These are phyloP conservation scores for Sphaerobolus stellatus DNA, from an alignment of 1,284 basidiomycete species.

Conservation along the genomic window DNA sequence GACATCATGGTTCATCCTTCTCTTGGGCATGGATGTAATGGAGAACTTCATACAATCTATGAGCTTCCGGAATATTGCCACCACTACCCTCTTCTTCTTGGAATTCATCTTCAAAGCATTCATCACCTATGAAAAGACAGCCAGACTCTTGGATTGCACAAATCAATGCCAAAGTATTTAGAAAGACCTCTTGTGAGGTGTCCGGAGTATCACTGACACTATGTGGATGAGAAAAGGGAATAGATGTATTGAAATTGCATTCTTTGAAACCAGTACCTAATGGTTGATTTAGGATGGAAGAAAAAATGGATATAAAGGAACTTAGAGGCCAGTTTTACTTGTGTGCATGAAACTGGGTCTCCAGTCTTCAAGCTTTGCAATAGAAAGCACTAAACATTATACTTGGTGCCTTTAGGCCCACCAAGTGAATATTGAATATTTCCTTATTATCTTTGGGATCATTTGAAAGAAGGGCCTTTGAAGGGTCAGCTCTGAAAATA, in stretches of 20 bases:
- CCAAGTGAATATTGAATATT: slow-evolving; percentile 2
- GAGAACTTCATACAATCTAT: too few relatives aligned
- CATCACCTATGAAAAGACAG: slow-evolving; percentile 14
- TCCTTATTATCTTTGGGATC: too few relatives aligned
- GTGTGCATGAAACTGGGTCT: not conserved
- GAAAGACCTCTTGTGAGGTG: slow-evolving; percentile 19
- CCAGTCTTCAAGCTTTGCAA: not conserved
- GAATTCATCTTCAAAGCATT: not conserved
- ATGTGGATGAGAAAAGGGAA: too few relatives aligned
- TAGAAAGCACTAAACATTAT: not conserved
- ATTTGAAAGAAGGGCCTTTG: not conserved
- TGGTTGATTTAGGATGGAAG: not conserved
- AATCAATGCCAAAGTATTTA: slow-evolving; percentile 21
- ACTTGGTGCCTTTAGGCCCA: not conserved
- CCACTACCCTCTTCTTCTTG: too few relatives aligned
- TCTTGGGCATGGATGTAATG: not conserved
- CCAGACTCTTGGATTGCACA: slow-evolving; percentile 20
- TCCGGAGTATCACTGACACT: not conserved
- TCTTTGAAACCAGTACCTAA: not conserved
- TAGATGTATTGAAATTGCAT: not conserved
- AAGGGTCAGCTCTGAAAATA: not conserved
- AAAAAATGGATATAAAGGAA: not conserved
- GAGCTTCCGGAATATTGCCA: too few relatives aligned
- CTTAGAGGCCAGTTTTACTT: not conserved
- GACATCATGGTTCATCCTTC: not conserved